These are phyloP conservation scores for Chytridium lagenaria DNA, from an alignment of 371 early-diverging fungal species.

Conservation along the genomic window DNA sequence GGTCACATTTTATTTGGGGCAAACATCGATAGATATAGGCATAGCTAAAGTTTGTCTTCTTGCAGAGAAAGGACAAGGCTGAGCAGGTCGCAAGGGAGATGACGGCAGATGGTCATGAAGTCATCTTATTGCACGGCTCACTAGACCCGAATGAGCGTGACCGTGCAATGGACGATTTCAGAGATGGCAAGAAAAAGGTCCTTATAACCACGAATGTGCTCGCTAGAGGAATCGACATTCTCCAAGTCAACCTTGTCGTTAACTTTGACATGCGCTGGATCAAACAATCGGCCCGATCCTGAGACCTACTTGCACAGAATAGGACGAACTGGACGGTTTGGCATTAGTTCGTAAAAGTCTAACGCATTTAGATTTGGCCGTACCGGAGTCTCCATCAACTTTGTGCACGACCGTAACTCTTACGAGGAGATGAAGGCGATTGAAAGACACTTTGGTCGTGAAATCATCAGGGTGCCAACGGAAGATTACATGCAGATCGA, in stretches of 20 bases:
- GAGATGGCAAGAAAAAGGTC: slow-evolving; percentile 89
- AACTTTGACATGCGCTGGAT: slow-evolving; percentile 96
- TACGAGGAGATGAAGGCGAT: slow-evolving; percentile 77
- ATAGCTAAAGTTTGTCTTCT: too few species aligned
- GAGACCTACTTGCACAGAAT: slow-evolving; percentile 99
- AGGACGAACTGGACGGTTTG: slow-evolving; percentile 93
- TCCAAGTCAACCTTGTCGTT: slow-evolving; percentile 95
- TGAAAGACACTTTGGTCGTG: slow-evolving; percentile 74
- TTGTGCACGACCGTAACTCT: slow-evolving; percentile 80
- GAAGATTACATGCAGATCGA: slow-evolving; percentile 80
- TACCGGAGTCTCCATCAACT: slow-evolving; percentile 95
- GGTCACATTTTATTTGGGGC: neutral
- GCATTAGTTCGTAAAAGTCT: neutral
- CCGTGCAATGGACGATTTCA: slow-evolving; percentile 91
- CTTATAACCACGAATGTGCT: slow-evolving; percentile 96
- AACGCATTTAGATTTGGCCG: slow-evolving; percentile 80
- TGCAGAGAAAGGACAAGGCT: slow-evolving; percentile 77
- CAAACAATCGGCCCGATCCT: slow-evolving; percentile 66
- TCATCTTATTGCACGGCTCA: slow-evolving; percentile 89
- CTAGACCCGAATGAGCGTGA: slow-evolving; percentile 86
- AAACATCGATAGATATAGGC: neutral
- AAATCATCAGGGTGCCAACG: slow-evolving; percentile 78
- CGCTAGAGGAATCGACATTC: slow-evolving; percentile 97
- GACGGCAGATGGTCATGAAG: slow-evolving; percentile 83
- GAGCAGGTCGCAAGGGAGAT: slow-evolving; percentile 80